Evolutionary conservation across 192 early-diverging fungal species (phyloP).

Genomic region (Coemansia sp.): DNA sequence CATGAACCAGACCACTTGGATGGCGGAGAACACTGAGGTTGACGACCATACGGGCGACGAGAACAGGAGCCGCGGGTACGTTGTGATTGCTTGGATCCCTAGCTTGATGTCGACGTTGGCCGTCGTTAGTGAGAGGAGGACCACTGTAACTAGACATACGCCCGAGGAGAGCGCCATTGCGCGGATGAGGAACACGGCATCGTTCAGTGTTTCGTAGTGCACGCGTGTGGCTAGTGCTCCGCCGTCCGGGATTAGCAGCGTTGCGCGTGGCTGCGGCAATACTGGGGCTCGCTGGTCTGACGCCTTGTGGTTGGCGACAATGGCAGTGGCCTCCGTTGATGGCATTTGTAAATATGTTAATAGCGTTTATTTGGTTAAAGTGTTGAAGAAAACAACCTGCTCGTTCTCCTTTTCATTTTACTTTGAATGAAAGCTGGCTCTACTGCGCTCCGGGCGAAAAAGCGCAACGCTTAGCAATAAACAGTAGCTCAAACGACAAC

Average conservation of each 20-base stretch:
- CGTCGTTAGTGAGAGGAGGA: slow-evolving; percentile 45
- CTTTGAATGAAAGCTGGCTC: too few species aligned
- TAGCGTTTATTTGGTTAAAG: too few species aligned
- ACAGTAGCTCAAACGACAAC: too few species aligned
- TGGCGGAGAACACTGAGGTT: slow-evolving; percentile 50
- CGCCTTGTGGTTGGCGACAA: neutral
- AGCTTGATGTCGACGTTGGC: slow-evolving; percentile 50
- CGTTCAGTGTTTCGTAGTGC: slow-evolving; percentile 55
- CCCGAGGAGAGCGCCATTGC: slow-evolving; percentile 35
- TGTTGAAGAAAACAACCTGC: too few species aligned
- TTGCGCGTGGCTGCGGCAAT: slow-evolving; percentile 36
- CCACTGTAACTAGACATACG: slow-evolving; percentile 30
- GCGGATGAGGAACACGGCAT: slow-evolving; percentile 50
- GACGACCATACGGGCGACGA: slow-evolving; percentile 50
- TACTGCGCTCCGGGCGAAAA: too few species aligned
- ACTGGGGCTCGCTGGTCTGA: neutral
- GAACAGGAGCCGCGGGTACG: slow-evolving; percentile 55
- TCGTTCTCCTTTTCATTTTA: too few species aligned
- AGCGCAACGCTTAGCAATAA: too few species aligned
- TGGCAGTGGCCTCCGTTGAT: too few species aligned
- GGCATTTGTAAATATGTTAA: too few species aligned
- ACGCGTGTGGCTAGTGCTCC: slow-evolving; percentile 49
- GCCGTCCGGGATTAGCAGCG: slow-evolving; percentile 49
- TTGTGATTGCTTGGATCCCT: slow-evolving; percentile 31
- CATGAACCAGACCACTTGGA: slow-evolving; percentile 52